Percentiles rank a stretch among this genome's conserved stretches.
These are phyloP conservation scores for Lipomyces orientalis DNA, from an alignment of 805 yeast species.

Conservation along the genomic window DNA sequence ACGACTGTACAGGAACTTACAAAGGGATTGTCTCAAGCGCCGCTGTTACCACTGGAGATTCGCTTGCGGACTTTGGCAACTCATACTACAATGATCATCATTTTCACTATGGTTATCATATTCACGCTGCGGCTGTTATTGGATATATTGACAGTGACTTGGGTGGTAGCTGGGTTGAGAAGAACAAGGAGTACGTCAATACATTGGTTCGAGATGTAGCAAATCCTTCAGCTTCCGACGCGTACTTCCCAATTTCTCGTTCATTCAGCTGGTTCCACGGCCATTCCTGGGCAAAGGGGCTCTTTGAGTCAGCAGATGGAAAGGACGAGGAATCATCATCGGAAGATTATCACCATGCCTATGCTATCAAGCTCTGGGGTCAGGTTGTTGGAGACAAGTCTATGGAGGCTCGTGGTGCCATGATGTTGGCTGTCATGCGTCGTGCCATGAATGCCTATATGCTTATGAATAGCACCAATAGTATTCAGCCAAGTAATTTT, in stretches of 20 bases:
- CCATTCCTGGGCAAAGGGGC: slow-evolving; percentile 77
- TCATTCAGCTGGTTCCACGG: slow-evolving; percentile 75
- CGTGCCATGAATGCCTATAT: slow-evolving; percentile 63
- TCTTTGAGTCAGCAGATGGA: slow-evolving; percentile 67
- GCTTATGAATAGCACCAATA: slow-evolving; percentile 56
- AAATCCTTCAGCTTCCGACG: slow-evolving; percentile 58
- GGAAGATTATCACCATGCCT: slow-evolving; percentile 73
- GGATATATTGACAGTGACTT: slow-evolving; percentile 63
- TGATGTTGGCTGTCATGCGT: slow-evolving; percentile 63
- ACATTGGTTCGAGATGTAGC: slow-evolving; percentile 69
- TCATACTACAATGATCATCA: slow-evolving; percentile 85
- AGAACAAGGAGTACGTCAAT: slow-evolving; percentile 62
- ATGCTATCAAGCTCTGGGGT: slow-evolving; percentile 76
- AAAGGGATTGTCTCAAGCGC: slow-evolving; percentile 64
- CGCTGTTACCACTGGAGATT: slow-evolving; percentile 41
- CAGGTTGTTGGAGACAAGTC: slow-evolving; percentile 57
- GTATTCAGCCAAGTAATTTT: slow-evolving; percentile 57
- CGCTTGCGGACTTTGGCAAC: slow-evolving; percentile 73
- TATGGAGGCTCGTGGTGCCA: slow-evolving; percentile 60
- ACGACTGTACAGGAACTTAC: slow-evolving; percentile 23
- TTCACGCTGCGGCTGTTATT: slow-evolving; percentile 81
- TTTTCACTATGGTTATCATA: slow-evolving; percentile 83
- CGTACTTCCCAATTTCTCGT: slow-evolving; percentile 69
- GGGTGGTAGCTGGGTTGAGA: slow-evolving; percentile 60
- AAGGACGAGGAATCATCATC: slow-evolving; percentile 73